Percentiles rank a stretch among this genome's conserved stretches.
Conservation (phyloP, 2,329 filamentous ascomycete species). For the Colletotrichum sp. region DNA sequence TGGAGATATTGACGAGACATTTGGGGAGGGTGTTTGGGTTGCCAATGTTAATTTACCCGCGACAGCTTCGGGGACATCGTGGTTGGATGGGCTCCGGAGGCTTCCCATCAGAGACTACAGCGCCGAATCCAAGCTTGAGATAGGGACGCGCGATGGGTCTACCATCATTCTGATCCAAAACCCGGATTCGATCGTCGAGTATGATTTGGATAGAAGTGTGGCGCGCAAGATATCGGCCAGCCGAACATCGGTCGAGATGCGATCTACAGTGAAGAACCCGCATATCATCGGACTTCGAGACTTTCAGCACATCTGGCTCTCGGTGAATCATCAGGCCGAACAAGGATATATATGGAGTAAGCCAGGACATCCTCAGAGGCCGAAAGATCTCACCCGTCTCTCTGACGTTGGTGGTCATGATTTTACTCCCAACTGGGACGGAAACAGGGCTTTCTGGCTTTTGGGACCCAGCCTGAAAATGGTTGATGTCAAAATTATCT, state of each 20-base stretch:
- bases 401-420: not conserved
- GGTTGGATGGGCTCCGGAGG: not conserved
- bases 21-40: not conserved
- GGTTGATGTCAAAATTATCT: rapidly evolving
- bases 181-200: not conserved
- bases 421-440: not conserved
- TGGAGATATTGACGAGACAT: not conserved
- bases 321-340: not conserved
- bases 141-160: not conserved
- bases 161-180: not conserved
- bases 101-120: rapidly evolving
- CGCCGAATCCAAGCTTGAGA: not conserved
- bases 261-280: not conserved
- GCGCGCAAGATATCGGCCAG: not conserved
- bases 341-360: not conserved
- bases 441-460: not conserved
- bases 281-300: not conserved
- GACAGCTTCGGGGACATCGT: rapidly evolving
- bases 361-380: not conserved
- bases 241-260: not conserved
- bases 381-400: not conserved
- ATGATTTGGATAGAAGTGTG: not conserved
- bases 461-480: not conserved
- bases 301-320: not conserved
- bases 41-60: rapidly evolving